phyloP scores from a whole-genome alignment of 768 basidiomycete species.

The Ramaria rubella region DNA sequence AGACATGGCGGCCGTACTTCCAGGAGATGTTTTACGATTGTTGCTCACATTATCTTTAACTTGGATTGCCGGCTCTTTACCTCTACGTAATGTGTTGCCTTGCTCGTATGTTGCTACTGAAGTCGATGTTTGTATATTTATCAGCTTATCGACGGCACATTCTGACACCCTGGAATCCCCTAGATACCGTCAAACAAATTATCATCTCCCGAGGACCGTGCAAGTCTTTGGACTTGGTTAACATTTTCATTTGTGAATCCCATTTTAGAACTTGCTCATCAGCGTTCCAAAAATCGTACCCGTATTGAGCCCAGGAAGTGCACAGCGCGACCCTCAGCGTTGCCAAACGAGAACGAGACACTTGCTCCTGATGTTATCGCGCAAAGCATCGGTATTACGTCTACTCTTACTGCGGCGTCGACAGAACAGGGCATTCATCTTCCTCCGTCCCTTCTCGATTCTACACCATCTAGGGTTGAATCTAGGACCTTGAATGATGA shows the following conservation, averaged over 20 bases:
- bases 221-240: conserved; percentile 58
- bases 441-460: neutral
- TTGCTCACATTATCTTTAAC: neutral
- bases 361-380: neutral
- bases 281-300: neutral
- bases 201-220: conserved; percentile 60
- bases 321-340: neutral
- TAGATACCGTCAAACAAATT: conserved; percentile 44
- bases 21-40: neutral
- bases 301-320: neutral
- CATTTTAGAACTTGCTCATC: conserved; percentile 42
- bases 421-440: neutral
- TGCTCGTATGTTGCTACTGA: conserved; percentile 42
- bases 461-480: neutral
- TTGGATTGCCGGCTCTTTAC: conserved; percentile 52
- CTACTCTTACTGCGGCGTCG: neutral
- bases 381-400: neutral
- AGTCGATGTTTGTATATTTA: conserved; percentile 36
- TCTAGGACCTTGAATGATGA: neutral
- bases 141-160: neutral
- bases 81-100: conserved; percentile 40
- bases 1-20: neutral
- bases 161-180: conserved; percentile 9
- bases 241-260: conserved; percentile 62
- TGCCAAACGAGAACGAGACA: neutral